Evolutionary conservation across 2,329 filamentous ascomycete genomes (phyloP).

Genomic region (Pseudogymnoascus pannorum): DNA sequence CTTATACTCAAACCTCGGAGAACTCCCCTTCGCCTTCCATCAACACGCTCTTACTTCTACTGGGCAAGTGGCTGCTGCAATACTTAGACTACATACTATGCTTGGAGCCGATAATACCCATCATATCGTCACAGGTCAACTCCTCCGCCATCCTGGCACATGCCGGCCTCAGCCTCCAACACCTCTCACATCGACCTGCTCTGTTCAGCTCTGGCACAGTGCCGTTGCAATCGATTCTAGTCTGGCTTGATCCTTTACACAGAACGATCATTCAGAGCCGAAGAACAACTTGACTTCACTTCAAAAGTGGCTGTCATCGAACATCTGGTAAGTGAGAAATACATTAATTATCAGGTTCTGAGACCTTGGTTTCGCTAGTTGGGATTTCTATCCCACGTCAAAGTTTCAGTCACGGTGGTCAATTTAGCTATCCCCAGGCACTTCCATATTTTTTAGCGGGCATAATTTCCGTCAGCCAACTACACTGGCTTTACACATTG

Average conservation of each 20-base stretch:
- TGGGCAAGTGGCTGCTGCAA: not conserved
- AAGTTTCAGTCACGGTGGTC: not conserved
- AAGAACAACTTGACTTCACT: not conserved
- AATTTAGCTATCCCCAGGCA: not conserved
- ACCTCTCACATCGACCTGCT: not conserved
- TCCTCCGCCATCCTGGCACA: not conserved
- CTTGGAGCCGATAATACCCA: not conserved
- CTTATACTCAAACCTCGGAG: not conserved
- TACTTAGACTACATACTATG: not conserved
- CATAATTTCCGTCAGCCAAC: not conserved
- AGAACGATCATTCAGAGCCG: not conserved
- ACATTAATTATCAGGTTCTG: not conserved
- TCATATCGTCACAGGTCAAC: not conserved
- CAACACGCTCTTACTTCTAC: not conserved
- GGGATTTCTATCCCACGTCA: not conserved
- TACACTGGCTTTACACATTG: not conserved
- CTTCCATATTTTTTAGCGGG: not conserved
- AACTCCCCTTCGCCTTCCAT: not conserved
- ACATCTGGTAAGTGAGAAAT: not conserved
- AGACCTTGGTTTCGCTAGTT: not conserved
- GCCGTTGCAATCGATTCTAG: not conserved
- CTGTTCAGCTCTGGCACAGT: no score
- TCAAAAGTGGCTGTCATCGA: not conserved
- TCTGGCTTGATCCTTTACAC: not conserved
- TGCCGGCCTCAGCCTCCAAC: not conserved